Conservation (phyloP, 1,284 basidiomycete species). For the Ganoderma sinense region DNA sequence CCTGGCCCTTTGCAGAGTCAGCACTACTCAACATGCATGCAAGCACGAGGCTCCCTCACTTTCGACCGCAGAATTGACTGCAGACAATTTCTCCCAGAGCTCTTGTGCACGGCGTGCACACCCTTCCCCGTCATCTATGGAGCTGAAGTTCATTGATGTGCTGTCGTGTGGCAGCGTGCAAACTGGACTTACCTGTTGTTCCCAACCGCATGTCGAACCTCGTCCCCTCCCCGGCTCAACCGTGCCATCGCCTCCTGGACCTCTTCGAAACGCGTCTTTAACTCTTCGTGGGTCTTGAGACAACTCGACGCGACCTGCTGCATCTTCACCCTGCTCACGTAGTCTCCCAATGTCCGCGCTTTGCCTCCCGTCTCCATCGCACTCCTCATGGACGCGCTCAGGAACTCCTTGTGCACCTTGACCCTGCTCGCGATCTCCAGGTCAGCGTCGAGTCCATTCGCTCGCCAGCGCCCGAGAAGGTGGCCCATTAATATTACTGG, state of each 20-base stretch:
- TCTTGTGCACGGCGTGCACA: slow-evolving; percentile 65
- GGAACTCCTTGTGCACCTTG: slow-evolving; percentile 74
- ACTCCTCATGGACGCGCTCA: slow-evolving; percentile 67
- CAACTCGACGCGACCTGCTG: slow-evolving; percentile 80
- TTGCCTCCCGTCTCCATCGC: slow-evolving; percentile 74
- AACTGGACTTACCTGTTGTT: slow-evolving; percentile 54
- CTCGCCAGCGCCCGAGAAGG: background rate
- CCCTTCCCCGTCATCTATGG: slow-evolving; percentile 65
- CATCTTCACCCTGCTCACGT: slow-evolving; percentile 82
- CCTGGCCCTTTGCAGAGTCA: slow-evolving; percentile 48
- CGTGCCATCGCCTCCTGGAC: slow-evolving; percentile 60
- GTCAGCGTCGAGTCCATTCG: slow-evolving; percentile 67
- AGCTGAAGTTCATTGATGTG: slow-evolving; percentile 44
- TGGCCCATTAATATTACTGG: too few species aligned
- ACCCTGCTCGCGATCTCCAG: slow-evolving; percentile 72
- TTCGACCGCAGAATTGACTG: slow-evolving; percentile 59
- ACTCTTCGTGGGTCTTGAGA: slow-evolving; percentile 71
- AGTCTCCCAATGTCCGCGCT: slow-evolving; percentile 78
- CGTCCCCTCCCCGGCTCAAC: slow-evolving; percentile 65
- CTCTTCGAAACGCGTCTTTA: slow-evolving; percentile 59
- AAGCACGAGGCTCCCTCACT: slow-evolving; percentile 48
- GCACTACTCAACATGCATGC: background rate
- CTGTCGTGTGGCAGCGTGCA: background rate
- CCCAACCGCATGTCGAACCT: slow-evolving; percentile 58
- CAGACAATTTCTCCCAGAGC: slow-evolving; percentile 61